Evolutionary conservation across 225 moss, liverwort and hornwort species (phyloP).

Genomic region (Marchantia paleacea): DNA sequence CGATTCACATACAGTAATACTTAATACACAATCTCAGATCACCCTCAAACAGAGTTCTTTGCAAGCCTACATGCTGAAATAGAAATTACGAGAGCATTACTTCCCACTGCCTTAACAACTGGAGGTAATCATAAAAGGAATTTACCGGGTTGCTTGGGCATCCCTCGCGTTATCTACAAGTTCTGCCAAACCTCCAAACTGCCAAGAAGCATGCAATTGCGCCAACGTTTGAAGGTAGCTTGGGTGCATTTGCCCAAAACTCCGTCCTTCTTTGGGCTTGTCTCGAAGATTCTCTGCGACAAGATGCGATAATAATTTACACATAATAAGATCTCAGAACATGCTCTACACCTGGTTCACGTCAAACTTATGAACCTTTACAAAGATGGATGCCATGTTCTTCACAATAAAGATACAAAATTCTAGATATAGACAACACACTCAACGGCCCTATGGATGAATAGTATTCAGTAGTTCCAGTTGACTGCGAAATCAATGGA

Average conservation of each 20-base stretch:
- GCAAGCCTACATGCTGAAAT: too few species aligned
- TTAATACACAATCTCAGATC: too few species aligned
- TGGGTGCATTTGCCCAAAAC: constrained; percentile 58
- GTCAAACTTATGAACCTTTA: neutral
- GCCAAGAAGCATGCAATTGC: constrained; percentile 82
- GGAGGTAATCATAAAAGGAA: too few species aligned
- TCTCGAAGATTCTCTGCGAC: neutral
- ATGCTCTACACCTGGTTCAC: neutral
- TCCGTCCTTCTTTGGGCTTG: neutral
- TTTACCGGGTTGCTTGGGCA: constrained; percentile 72
- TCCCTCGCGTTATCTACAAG: constrained; percentile 88
- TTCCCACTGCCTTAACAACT: too few species aligned
- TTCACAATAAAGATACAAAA: neutral
- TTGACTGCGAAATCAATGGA: too few species aligned
- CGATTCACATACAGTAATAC: too few species aligned
- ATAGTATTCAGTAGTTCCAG: too few species aligned
- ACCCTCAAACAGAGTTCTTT: too few species aligned
- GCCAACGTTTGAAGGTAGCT: constrained; percentile 69
- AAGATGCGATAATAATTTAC: neutral
- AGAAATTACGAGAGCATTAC: too few species aligned
- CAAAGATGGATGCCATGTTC: too few species aligned
- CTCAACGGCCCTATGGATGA: too few species aligned
- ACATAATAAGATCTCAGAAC: neutral
- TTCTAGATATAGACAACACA: neutral
- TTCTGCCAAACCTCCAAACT: constrained; percentile 83